A percentile compares a stretch with the other conserved stretches of the same genome.
phyloP scores from a whole-genome alignment of 805 yeast genomes.

The Ascoidea tarda region DNA sequence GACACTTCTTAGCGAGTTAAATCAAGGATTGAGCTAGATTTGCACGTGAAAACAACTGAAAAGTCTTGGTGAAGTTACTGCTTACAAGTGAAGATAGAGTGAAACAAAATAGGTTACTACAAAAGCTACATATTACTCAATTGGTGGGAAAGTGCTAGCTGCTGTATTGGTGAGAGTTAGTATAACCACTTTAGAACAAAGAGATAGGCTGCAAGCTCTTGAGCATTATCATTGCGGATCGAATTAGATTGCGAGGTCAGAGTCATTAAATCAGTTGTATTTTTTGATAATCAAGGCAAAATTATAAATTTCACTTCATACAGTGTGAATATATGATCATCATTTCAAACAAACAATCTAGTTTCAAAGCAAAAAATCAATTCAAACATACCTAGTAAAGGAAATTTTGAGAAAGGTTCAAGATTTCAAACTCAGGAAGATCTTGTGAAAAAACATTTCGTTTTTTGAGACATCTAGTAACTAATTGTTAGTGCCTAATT shows the following conservation, averaged over 20 bases:
- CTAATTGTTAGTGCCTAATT: background rate
- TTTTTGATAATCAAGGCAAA: slow-evolving; percentile 22
- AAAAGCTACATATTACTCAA: background rate
- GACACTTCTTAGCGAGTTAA: too few species aligned
- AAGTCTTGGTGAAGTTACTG: too few species aligned
- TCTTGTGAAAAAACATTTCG: background rate
- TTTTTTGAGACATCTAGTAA: slow-evolving; percentile 16
- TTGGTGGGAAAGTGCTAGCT: background rate
- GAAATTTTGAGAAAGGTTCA: slow-evolving; percentile 1
- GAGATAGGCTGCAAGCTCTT: too few species aligned
- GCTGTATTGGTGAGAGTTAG: background rate
- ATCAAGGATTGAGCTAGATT: too few species aligned
- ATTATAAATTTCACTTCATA: slow-evolving; percentile 22
- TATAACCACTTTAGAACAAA: background rate
- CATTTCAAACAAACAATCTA: slow-evolving; percentile 6
- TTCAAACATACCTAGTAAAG: background rate
- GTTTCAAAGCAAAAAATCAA: too few species aligned
- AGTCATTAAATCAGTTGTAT: slow-evolving; percentile 42
- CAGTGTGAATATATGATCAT: slow-evolving; percentile 44
- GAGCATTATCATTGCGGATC: too few species aligned
- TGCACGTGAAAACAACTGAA: too few species aligned
- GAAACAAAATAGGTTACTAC: background rate
- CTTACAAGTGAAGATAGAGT: background rate
- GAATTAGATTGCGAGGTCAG: slow-evolving; percentile 17
- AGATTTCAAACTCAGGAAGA: background rate